Evolutionary conservation across 169 alveolate genomes (phyloP), one percentile per base, ranked within the genome.

Genomic region (Plasmodium knowlesi): DNA sequence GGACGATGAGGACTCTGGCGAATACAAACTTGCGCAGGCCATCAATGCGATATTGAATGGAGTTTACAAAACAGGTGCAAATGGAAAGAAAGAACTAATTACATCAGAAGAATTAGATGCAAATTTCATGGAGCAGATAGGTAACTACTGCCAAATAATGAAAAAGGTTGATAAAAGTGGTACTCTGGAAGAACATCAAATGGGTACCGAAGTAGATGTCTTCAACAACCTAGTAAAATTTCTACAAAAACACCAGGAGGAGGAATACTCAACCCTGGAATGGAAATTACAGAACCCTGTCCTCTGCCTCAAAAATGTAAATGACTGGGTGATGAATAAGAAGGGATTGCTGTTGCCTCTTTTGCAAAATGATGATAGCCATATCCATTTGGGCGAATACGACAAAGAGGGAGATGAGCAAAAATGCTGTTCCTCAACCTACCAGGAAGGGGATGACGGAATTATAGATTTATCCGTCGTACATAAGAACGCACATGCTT

Each of bases 101-200:
- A 81, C 19, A 5, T 81, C 8, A 3, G 78, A 54, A 50, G 85
- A 41, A 8, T 53, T 81, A 53, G n/a, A 28, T 22, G 34, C 19
- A 50, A 12, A 12, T 28, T 6, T 46, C 22, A 81, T 46, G 37
- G 25, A 37, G 8, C 79, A 81, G 16, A 12, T 81, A 28, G 3
- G 34, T n/a, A 19, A 25, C 19, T 81, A 81, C 28, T 81, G 89
- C 37, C 34, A 81, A 1, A 2, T 50, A 5, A 12, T 81, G 1
- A 81, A 81, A 53, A 79, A 81, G 12, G 39, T 41, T 16, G 89
- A 81, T 14, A 32, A 22, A 10, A 81, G 57, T 46, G 89, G 89
- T 14, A 30, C 78, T 28, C 34, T 81, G 19, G 89, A 81, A 81
- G 41, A 12, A 0, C 34, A 28, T 9, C 61, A 25, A 5, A 50